Evolutionary conservation across 2,329 filamentous ascomycete genomes (phyloP).

Genomic region (Fusarium kyushuense): DNA sequence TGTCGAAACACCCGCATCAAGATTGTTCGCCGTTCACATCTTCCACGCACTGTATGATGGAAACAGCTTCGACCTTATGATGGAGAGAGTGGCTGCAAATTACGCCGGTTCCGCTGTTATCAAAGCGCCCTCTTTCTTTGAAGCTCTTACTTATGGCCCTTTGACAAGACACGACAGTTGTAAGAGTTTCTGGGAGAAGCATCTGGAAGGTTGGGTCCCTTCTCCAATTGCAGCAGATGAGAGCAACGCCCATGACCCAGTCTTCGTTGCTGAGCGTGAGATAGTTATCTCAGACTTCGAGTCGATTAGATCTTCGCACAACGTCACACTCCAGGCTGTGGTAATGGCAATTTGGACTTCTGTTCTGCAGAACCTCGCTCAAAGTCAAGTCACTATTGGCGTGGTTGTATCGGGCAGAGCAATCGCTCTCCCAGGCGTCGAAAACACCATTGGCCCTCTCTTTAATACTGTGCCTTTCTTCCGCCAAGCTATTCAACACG

Average conservation of each 20-base stretch:
- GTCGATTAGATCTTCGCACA: conserved; percentile 66
- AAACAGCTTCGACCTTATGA: conserved; percentile 76
- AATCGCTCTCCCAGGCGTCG: conserved; percentile 73
- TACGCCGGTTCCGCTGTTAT: conserved; percentile 39
- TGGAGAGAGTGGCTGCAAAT: conserved; percentile 63
- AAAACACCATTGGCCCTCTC: conserved; percentile 80
- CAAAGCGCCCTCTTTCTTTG: conserved; percentile 69
- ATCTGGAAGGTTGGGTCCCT: conserved; percentile 58
- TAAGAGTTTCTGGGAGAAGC: conserved; percentile 74
- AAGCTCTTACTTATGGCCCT: conserved; percentile 77
- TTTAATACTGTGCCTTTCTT: conserved; percentile 91
- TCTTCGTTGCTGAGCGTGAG: conserved; percentile 28
- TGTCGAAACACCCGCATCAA: conserved; percentile 58
- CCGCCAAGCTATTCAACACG: conserved; percentile 56
- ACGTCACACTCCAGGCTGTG: conserved; percentile 82
- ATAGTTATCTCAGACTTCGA: conserved; percentile 62
- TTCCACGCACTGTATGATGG: conserved; percentile 94
- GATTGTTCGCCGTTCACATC: conserved; percentile 71
- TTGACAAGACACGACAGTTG: conserved; percentile 60
- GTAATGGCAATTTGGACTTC: conserved; percentile 80
- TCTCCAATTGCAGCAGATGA: conserved; percentile 32
- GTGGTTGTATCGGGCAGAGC: conserved; percentile 83
- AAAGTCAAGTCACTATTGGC: conserved; percentile 69
- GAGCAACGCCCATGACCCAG: not conserved
- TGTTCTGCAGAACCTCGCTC: conserved; percentile 66